phyloP scores from a whole-genome alignment of 495 filamentous ascomycete species.

The Xylaria scruposa region DNA sequence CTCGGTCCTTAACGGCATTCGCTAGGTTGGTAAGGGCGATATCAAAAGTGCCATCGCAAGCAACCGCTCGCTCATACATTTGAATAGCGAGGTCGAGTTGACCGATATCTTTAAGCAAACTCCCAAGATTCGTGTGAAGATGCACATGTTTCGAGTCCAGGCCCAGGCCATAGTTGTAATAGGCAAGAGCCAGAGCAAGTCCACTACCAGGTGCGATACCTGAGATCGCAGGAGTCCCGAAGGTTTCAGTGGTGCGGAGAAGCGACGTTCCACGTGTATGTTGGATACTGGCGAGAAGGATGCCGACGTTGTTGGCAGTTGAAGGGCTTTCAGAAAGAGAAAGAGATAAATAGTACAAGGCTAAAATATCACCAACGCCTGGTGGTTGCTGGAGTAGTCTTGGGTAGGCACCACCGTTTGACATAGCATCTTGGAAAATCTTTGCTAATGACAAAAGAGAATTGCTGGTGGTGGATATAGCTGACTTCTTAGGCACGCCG shows the following conservation, averaged over 20 bases:
- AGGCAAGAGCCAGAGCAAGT: constrained; percentile 84
- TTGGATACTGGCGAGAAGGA: constrained; percentile 92
- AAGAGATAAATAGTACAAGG: constrained; percentile 94
- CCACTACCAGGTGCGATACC: constrained; percentile 87
- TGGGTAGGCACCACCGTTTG: constrained; percentile 68
- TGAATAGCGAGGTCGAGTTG: constrained; percentile 89
- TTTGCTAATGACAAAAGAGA: constrained; percentile 94
- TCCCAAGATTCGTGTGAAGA: constrained; percentile 95
- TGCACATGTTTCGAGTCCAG: constrained; percentile 94
- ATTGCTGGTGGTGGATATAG: constrained; percentile 93
- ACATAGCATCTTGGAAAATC: constrained; percentile 99
- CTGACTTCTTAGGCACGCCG: constrained; percentile 76
- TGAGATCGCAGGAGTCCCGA: constrained; percentile 62
- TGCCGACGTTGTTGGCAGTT: constrained; percentile 98
- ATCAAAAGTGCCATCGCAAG: constrained; percentile 90
- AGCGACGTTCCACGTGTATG: constrained; percentile 62
- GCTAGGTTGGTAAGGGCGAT: constrained; percentile 97
- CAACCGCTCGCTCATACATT: constrained; percentile 97
- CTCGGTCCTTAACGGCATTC: constrained; percentile 98
- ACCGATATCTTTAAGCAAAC: constrained; percentile 94
- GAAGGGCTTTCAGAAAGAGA: constrained; percentile 96
- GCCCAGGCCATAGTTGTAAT: constrained; percentile 91
- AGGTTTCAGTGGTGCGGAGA: constrained; percentile 34
- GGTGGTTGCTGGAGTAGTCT: constrained; percentile 66
- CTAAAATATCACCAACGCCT: constrained; percentile 90